Base-by-base conservation (phyloP, 176 grass and related monocot species). In the Eleusine indica region DNA sequence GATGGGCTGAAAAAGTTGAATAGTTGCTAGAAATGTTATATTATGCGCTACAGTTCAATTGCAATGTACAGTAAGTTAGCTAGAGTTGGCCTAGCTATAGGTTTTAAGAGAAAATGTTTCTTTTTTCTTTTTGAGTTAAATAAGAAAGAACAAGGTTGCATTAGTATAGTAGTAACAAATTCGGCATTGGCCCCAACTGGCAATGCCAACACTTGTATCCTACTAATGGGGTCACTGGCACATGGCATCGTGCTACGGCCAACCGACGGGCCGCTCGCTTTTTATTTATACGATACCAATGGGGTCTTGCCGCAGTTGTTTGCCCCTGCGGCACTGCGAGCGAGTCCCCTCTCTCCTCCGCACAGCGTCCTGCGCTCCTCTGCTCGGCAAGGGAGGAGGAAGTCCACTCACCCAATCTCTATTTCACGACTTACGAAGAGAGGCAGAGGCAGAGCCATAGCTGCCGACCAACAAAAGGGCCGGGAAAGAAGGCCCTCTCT, bases 261-360 rank as follows among this genome's bases (percentile, higher is more conserved):
- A 90, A 53, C 84, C 41, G 0, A 17, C 74, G 28, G 62, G 49
- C 68, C 3, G 30, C 74, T 30, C 3, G 74, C 88, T 83, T 90
- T 90, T 90, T 74, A 90, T 90, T 90, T 83, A 90, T 86, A 69
- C 79, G 74, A 71, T 60, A 52, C 46, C 88, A 58, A 62, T 83
- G 84, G 61, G 41, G 43, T 47, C 61, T 66, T 90, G 74, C 88
- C 22, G 78, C 83, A 90, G 21, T 41, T 66, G 73, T 82, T 90
- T 82, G 79, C 73, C 57, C 56, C 83, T 66, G 11, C 38, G 44
- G 25, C 25, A 16, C 2, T 44, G 52, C 17, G 53, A 47, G 3
- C 16, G 32, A 35, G 32, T 5, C 30, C 5, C 7, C n/a, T 6
- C 62, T 35, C 37, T 3, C 12, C 40, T 57, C 13, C 44, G 46